Evolutionary conservation across 228 moss, liverwort and hornwort genomes (phyloP).

Genomic region (Sphagnum magellanicum): DNA sequence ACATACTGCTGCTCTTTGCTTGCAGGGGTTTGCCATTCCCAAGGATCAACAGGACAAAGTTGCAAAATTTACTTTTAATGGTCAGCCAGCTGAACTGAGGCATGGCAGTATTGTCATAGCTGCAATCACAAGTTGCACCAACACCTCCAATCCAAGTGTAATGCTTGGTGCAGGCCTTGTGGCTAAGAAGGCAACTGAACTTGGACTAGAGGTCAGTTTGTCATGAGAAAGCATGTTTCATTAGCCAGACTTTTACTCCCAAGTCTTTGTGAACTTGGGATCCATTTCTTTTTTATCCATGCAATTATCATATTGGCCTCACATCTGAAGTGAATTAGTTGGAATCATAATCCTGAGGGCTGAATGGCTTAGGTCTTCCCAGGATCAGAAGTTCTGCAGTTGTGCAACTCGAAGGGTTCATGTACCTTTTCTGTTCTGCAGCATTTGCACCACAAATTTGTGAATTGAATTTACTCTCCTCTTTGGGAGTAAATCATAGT

Average conservation of each 20-base stretch:
- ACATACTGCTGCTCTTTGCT: not conserved
- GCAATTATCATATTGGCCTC: too few relatives aligned
- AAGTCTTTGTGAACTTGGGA: too few relatives aligned
- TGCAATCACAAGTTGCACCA: constrained; percentile 97
- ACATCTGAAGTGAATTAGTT: too few relatives aligned
- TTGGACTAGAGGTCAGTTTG: constrained; percentile 53
- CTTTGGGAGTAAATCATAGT: not conserved
- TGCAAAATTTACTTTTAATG: constrained; percentile 64
- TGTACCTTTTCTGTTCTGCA: too few relatives aligned
- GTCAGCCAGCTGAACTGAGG: constrained; percentile 59
- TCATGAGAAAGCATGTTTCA: too few relatives aligned
- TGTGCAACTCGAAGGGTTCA: too few relatives aligned
- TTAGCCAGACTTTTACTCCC: too few relatives aligned
- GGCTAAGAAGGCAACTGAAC: constrained; percentile 74
- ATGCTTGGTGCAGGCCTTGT: constrained; percentile 95
- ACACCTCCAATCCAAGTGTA: constrained; percentile 90
- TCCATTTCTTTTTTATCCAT: not conserved
- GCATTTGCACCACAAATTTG: not conserved
- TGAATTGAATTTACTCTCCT: not conserved
- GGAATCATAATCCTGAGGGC: too few relatives aligned
- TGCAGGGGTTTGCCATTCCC: constrained; percentile 83
- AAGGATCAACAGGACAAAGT: constrained; percentile 66
- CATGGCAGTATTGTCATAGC: constrained; percentile 87
- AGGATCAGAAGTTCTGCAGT: too few relatives aligned
- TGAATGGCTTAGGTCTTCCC: too few relatives aligned